Evolutionary conservation across 768 basidiomycete genomes (phyloP).

Genomic region (Brasilioporus rufonigricans): DNA sequence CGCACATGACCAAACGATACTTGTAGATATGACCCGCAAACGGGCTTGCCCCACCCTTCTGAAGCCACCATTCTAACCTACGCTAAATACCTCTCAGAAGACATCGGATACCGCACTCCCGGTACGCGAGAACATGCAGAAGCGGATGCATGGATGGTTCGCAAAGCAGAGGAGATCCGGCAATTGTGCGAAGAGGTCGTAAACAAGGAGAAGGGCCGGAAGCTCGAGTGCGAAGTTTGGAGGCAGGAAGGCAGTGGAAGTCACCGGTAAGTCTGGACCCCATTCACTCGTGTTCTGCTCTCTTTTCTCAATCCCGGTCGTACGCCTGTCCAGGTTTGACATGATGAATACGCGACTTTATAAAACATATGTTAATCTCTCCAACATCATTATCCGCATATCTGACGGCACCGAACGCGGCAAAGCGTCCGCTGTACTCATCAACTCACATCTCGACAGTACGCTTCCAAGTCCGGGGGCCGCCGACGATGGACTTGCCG

Average conservation of each 20-base stretch:
- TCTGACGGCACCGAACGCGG: slow-evolving; percentile 70
- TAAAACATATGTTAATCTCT: slow-evolving; percentile 84
- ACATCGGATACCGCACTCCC: slow-evolving; percentile 87
- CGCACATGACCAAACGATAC: neutral
- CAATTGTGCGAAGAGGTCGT: slow-evolving; percentile 59
- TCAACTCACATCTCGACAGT: slow-evolving; percentile 89
- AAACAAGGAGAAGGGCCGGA: slow-evolving; percentile 40
- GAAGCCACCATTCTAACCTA: slow-evolving; percentile 64
- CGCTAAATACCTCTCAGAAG: slow-evolving; percentile 72
- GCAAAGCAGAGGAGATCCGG: slow-evolving; percentile 61
- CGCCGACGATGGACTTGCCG: slow-evolving; percentile 83
- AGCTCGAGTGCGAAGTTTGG: slow-evolving; percentile 91
- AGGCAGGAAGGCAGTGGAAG: slow-evolving; percentile 84
- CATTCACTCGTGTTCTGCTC: neutral
- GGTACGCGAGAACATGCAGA: slow-evolving; percentile 86
- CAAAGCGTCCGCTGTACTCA: slow-evolving; percentile 79
- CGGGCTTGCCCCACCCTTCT: slow-evolving; percentile 65
- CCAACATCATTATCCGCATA: slow-evolving; percentile 85
- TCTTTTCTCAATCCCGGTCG: neutral
- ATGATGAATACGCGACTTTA: slow-evolving; percentile 85
- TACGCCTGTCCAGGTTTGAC: slow-evolving; percentile 64
- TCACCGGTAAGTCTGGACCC: slow-evolving; percentile 61
- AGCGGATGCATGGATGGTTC: slow-evolving; percentile 80
- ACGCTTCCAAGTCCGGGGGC: slow-evolving; percentile 89
- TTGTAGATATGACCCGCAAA: slow-evolving; percentile 45